Base-by-base conservation (phyloP, 177 flowering plant species). In the Telopea speciosissima region DNA sequence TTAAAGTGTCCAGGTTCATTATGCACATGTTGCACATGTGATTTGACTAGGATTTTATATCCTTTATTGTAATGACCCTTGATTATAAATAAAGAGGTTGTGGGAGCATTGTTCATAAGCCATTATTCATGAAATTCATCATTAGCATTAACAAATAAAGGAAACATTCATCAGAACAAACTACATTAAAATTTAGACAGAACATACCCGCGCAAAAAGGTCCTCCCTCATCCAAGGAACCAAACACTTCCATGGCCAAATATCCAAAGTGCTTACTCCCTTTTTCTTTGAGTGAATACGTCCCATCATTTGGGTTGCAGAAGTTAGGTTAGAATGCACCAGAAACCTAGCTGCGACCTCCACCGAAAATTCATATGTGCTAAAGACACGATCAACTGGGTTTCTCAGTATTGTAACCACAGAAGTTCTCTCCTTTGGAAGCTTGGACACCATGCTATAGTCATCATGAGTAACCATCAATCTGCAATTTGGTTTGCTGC, bases 201-300 rank as follows among this genome's bases (percentile, higher is more conserved):
- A 44, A 69, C 82, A 79, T 90, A 95, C 99, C 87, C 98, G 85
- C 65, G 83, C 74, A 88, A 93, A 95, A 44, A 95, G 82, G 77
- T 95, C 99, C 75, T 87, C 90, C 78, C 96, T 90, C 96, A 95
- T 95, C 99, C 99, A 95, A 25, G 99, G 97, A 72, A 91, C 96
- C 85, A 95, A 80, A 83, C 91, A 93, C 81, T 95, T 95, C 99
- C 99, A 95, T 7, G 98, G 97, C 99, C 99, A 93, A 70, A 96
- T 93, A 85, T 93, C 95, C 70, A 93, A 80, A 16, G 99, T 93
- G 76, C 95, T 93, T 36, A 90, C 84, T 80, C 81, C 90, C 8
- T 71, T 73, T 59, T 63, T 70, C 75, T 84, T 88, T 58, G 81
- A 23, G 23, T 89, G 87, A 69, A 84, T 8, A 5, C 82, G 85